phyloP scores from a whole-genome alignment of 306 rosid genomes.

The Cicer yamashitae region DNA sequence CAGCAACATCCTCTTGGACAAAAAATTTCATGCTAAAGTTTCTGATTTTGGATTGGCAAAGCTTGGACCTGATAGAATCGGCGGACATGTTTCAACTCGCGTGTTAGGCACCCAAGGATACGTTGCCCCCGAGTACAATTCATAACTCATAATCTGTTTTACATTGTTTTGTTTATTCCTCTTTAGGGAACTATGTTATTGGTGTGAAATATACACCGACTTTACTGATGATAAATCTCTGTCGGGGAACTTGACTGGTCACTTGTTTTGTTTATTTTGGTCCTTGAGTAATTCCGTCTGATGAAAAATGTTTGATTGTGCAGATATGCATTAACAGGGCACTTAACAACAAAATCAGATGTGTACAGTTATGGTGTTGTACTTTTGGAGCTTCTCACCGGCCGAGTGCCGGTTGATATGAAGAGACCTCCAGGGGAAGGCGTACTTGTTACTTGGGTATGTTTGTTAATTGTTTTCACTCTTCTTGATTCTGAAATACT shows the following conservation, averaged over 20 bases:
- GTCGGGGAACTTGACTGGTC: too few relatives aligned
- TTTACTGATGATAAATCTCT: too few relatives aligned
- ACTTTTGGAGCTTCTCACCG: slow-evolving; percentile 90
- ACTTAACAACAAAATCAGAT: slow-evolving; percentile 93
- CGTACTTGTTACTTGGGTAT: slow-evolving; percentile 91
- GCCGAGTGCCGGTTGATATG: slow-evolving; percentile 96
- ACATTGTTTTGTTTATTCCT: slow-evolving; percentile 15
- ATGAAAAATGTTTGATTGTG: slow-evolving; percentile 43
- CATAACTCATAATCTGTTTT: slow-evolving; percentile 33
- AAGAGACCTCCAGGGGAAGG: slow-evolving; percentile 91
- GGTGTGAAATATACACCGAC: too few relatives aligned
- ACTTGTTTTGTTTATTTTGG: neutral
- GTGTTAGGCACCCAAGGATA: slow-evolving; percentile 97
- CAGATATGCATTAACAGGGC: slow-evolving; percentile 97
- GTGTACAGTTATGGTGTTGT: slow-evolving; percentile 94
- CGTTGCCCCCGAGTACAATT: slow-evolving; percentile 87
- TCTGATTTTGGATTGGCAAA: slow-evolving; percentile 97
- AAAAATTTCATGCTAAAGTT: slow-evolving; percentile 82
- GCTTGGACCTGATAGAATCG: slow-evolving; percentile 90
- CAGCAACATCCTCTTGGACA: slow-evolving; percentile 91
- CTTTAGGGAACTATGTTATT: too few relatives aligned
- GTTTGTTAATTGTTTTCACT: slow-evolving; percentile 39
- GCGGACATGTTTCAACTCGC: slow-evolving; percentile 93
- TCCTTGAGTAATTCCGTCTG: neutral
- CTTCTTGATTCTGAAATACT: slow-evolving; percentile 4